phyloP scores from a whole-genome alignment of 2,329 filamentous ascomycete species.

The Neofusicoccum sp. region DNA sequence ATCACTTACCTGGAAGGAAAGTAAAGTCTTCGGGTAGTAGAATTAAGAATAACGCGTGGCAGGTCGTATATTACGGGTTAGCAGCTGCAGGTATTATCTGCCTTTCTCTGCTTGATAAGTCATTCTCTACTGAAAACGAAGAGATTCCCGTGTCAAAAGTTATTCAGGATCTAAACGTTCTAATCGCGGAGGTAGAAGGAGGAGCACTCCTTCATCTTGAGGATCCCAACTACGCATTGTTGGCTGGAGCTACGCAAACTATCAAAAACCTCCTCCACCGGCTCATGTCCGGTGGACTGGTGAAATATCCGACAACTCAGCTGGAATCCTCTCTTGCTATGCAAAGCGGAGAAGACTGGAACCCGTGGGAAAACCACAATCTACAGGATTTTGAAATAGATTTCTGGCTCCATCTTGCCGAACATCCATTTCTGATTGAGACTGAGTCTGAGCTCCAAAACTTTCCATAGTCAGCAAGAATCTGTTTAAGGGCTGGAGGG shows the following conservation, averaged over 20 bases:
- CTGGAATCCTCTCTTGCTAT: background rate
- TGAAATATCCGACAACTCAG: background rate
- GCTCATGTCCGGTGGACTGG: background rate
- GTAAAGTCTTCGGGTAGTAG: slow-evolving; percentile 22
- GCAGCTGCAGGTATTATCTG: slow-evolving; percentile 39
- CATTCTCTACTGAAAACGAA: background rate
- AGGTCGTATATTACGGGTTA: slow-evolving; percentile 40
- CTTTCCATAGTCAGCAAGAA: too few relatives aligned
- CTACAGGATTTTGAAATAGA: background rate
- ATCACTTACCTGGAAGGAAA: slow-evolving; percentile 37
- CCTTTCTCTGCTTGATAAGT: slow-evolving; percentile 30
- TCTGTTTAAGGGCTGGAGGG: too few relatives aligned
- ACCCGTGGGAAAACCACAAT: background rate
- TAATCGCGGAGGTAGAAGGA: slow-evolving; percentile 36
- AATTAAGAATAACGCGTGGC: background rate
- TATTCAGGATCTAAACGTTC: slow-evolving; percentile 35
- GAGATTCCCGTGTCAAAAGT: slow-evolving; percentile 11
- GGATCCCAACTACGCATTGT: slow-evolving; percentile 10
- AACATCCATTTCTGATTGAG: background rate
- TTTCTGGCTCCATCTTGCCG: slow-evolving; percentile 11
- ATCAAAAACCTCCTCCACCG: slow-evolving; percentile 2
- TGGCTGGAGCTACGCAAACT: slow-evolving; percentile 1
- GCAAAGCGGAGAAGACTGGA: background rate
- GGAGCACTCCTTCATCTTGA: slow-evolving; percentile 25
- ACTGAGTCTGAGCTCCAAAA: too few relatives aligned